Conservation (phyloP, 2,329 filamentous ascomycete species). For the Delphinella strobiligena region DNA sequence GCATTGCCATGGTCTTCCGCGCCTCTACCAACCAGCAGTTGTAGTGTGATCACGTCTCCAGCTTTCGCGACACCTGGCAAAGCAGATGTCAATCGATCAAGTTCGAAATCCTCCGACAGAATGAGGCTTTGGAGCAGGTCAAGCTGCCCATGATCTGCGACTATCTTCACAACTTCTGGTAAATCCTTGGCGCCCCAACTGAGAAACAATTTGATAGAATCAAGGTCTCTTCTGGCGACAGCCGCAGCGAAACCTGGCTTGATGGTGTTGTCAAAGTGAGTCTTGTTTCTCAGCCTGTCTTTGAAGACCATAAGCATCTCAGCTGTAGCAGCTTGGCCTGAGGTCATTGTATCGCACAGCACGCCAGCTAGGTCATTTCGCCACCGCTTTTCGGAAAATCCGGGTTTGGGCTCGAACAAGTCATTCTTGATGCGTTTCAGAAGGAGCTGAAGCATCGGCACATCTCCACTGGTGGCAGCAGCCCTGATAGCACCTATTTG, state of each 20-base stretch:
- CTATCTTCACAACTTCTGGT: background rate
- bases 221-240: background rate
- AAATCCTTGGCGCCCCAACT: background rate
- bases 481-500: background rate
- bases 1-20: background rate
- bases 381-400: background rate
- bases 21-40: background rate
- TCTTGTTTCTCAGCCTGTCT: background rate
- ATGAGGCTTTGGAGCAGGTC: background rate
- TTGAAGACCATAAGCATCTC: background rate
- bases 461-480: background rate
- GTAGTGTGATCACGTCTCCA: background rate
- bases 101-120: background rate
- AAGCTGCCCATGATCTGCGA: background rate
- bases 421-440: background rate
- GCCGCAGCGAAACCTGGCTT: background rate
- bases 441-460: background rate
- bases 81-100: background rate
- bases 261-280: background rate
- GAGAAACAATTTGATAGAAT: background rate
- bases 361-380: background rate
- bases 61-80: background rate
- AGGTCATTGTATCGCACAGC: background rate
- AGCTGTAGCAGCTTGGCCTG: background rate
- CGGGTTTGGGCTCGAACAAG: background rate